Conservation (phyloP, 2,329 filamentous ascomycete genomes). For the Diplodia corticola region DNA sequence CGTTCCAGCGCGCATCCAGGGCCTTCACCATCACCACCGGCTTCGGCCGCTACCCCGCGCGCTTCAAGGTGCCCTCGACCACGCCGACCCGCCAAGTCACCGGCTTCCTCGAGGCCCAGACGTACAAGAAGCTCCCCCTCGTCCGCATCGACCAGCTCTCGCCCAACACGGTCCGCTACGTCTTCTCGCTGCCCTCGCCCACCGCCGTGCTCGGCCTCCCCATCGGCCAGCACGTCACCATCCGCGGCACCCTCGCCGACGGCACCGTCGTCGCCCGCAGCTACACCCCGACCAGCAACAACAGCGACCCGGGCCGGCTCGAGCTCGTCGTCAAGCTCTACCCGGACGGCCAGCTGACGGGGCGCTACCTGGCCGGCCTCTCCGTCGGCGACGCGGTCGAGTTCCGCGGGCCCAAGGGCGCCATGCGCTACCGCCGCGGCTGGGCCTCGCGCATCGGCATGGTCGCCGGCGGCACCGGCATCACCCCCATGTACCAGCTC, state of each 20-base stretch:
- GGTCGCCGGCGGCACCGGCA: slow-evolving; percentile 56
- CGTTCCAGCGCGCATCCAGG: slow-evolving; percentile 24
- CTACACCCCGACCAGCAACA: slow-evolving; percentile 46
- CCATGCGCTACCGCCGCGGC: slow-evolving; percentile 52
- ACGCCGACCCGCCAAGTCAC: background rate
- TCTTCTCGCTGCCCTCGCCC: slow-evolving; percentile 30
- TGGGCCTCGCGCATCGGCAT: slow-evolving; percentile 53
- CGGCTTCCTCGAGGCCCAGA: slow-evolving; percentile 35
- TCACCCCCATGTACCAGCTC: slow-evolving; percentile 62
- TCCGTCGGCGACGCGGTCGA: slow-evolving; percentile 52
- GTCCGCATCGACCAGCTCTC: slow-evolving; percentile 26
- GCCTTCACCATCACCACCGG: slow-evolving; percentile 24
- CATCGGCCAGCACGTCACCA: slow-evolving; percentile 39
- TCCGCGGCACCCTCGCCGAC: slow-evolving; percentile 60
- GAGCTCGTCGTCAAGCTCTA: slow-evolving; percentile 57
- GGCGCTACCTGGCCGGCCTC: slow-evolving; percentile 51
- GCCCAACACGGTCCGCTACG: slow-evolving; percentile 30
- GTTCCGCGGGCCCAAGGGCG: slow-evolving; percentile 59
- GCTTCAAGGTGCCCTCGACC: slow-evolving; percentile 36
- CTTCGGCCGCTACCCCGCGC: slow-evolving; percentile 33
- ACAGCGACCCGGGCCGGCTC: slow-evolving; percentile 59
- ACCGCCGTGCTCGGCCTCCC: slow-evolving; percentile 35
- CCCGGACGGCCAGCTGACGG: slow-evolving; percentile 53
- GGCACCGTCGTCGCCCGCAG: slow-evolving; percentile 48
- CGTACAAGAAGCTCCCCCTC: slow-evolving; percentile 52